Evolutionary conservation across 2,329 filamentous ascomycete species (phyloP), one percentile per base, ranked within the genome.

Genomic region (Pseudovirgaria hyperparasitica): DNA sequence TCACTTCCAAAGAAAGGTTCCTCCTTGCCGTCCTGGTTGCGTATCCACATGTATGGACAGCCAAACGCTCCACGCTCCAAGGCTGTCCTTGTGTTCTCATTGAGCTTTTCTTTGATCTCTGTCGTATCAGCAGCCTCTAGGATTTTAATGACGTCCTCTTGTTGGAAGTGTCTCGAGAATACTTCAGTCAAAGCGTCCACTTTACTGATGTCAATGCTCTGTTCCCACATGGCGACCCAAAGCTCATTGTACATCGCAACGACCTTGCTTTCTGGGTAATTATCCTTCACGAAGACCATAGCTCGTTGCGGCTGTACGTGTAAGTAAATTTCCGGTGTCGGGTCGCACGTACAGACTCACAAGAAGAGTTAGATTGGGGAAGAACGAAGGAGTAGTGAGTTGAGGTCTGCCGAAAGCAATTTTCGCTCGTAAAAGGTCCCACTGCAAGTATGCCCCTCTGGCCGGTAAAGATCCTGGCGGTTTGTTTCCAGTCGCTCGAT

Each of bases 1-100:
- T 86, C 80, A 52, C 77, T 84, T 3, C 80, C 80, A 52, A 86
- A 86, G 47, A 85, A 82, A 0, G 75, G 70, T 55, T 80, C 73
- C 25, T 62, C 62, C 30, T 62, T 50, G 0, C 75, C 76, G 34
- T 65, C 49, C 2, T 44, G 48, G 39, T 77, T 71, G 11, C 60
- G 63, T 3, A 74, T 79, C 66, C 72, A 75, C 33, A 81, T 61
- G 80, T 81, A 87, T 2, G 82, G 82, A 26, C 72, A 71, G 0
- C 82, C 82, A 50, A 81, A 87, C 0, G 80, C 81, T 0, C 80
- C 81, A 26, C 57, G 58, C 19, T 70, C 65, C 10, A 82, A 48
- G 0, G 70, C 76, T 36, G 63, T 62, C 32, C 70, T 61, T 11
- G 79, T 85, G 22, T 64, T 64, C 5, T 52, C 57, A 32, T 65